These are phyloP conservation scores for Russula ochroleuca DNA, from an alignment of 768 basidiomycete species.

Conservation along the genomic window DNA sequence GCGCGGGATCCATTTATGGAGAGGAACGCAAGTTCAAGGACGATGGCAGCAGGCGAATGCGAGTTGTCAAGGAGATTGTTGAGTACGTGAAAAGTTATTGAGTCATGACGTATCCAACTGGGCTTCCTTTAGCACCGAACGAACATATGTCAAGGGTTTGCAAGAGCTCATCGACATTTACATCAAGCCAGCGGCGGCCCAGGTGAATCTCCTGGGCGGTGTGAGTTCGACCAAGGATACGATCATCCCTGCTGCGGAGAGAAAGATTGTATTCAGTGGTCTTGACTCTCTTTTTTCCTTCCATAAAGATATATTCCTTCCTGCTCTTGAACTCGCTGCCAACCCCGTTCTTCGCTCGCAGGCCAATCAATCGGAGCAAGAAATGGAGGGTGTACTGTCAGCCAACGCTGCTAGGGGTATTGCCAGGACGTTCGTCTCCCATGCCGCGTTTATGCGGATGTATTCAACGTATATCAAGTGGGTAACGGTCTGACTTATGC, in stretches of 20 bases:
- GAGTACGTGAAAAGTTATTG: slow-evolving; percentile 50
- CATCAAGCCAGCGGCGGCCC: slow-evolving; percentile 74
- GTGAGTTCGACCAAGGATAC: slow-evolving; percentile 77
- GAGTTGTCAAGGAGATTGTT: slow-evolving; percentile 87
- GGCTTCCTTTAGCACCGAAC: slow-evolving; percentile 65
- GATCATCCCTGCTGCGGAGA: slow-evolving; percentile 76
- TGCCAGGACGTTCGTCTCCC: slow-evolving; percentile 84
- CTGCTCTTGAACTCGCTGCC: slow-evolving; percentile 78
- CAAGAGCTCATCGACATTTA: slow-evolving; percentile 95
- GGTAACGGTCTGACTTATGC: slow-evolving; percentile 33
- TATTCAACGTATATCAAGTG: slow-evolving; percentile 98
- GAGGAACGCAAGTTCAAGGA: slow-evolving; percentile 91
- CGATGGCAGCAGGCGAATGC: slow-evolving; percentile 78
- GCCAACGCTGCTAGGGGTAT: slow-evolving; percentile 72
- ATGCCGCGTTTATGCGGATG: slow-evolving; percentile 98
- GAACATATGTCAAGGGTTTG: slow-evolving; percentile 91
- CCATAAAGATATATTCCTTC: slow-evolving; percentile 89
- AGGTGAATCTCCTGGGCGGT: slow-evolving; percentile 65
- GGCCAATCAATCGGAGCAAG: slow-evolving; percentile 46
- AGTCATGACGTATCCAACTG: slow-evolving; percentile 26
- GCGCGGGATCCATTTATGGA: slow-evolving; percentile 49
- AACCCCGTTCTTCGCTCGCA: slow-evolving; percentile 56
- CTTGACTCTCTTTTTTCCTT: slow-evolving; percentile 88
- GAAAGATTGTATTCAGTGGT: slow-evolving; percentile 88
- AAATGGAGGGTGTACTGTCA: slow-evolving; percentile 71